phyloP scores from a whole-genome alignment of 2,329 filamentous ascomycete genomes.

The Teratosphaeria destructans region DNA sequence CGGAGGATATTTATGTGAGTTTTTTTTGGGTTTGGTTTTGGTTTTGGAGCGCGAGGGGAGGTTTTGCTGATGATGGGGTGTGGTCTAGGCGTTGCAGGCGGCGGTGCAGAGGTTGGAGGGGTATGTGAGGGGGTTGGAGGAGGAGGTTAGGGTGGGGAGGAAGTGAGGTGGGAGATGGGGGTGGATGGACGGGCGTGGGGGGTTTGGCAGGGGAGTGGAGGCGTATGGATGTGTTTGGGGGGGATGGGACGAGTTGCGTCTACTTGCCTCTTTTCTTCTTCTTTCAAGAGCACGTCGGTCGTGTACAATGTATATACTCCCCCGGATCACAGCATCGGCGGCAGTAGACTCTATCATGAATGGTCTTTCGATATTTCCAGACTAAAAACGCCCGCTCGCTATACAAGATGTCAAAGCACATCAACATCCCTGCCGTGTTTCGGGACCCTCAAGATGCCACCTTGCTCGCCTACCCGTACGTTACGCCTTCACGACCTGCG shows the following conservation, averaged over 20 bases:
- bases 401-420: neutral
- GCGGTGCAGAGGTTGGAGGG: slow-evolving; percentile 77
- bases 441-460: neutral
- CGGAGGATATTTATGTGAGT: slow-evolving; percentile 87
- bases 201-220: too few species aligned
- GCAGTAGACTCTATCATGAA: slow-evolving; percentile 1
- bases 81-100: slow-evolving; percentile 64
- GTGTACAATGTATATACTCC: slow-evolving; percentile 21
- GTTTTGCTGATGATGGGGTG: slow-evolving; percentile 1
- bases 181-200: too few species aligned
- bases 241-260: neutral
- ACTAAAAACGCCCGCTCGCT: slow-evolving; percentile 7
- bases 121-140: slow-evolving; percentile 73
- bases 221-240: too few species aligned
- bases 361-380: neutral
- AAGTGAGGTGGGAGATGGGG: slow-evolving; percentile 36
- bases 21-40: neutral
- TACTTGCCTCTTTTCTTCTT: neutral
- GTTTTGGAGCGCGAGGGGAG: neutral
- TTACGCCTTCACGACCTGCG: slow-evolving; percentile 2
- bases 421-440: neutral
- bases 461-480: neutral
- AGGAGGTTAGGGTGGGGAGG: slow-evolving; percentile 57
- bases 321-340: neutral
- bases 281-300: neutral